Base-by-base conservation (phyloP, 2,329 filamentous ascomycete species). In the Pseudocercospora crystallina region DNA sequence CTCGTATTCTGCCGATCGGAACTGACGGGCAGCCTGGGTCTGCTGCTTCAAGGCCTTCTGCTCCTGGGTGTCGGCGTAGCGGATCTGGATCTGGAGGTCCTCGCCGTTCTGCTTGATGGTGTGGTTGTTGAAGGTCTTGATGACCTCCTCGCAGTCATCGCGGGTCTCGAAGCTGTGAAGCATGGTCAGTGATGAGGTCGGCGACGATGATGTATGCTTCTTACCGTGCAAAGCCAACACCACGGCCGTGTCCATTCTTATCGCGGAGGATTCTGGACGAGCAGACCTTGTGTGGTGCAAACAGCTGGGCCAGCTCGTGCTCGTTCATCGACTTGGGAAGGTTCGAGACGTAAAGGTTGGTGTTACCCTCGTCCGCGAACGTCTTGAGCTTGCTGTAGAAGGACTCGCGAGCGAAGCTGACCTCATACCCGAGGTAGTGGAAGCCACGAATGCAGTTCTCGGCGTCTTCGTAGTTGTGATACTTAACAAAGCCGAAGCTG, bases 401-500 rank as follows among this genome's bases (percentile, higher is more conserved):
- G 14, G 92, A 97, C 77, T 97, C 94, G 87, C 91, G 83, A 62
- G 95, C 94, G 75, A 97, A 97, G 67, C 92, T 95, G 63, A 96
- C 92, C 76, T 99, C 94, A 67, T 97, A 99, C 47, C 92, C 92
- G 60, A 95, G 83, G 65, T 88, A 87, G 69, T 94, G 92, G 69
- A 99, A 96, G 38, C 90, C 94, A 46, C 90, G 89, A 66, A 99
- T 99, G 70, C 94, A 97, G 66, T 90, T 87, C 75, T 97, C 91
- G 10, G 94, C 96, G 60, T 96, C 86, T 48, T 86, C 84, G 57
- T 88, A 87, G 62, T 89, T 87, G 69, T 82, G 87, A 70, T 95
- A 99, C 72, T 96, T 96, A 70, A 96, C 92, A 69, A 99, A 99
- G 5, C 94, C 94, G 67, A 97, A 99, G 11, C 94, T 97, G 63